Evolutionary conservation across 2,329 filamentous ascomycete species (phyloP), one percentile per base, ranked within the genome.

Genomic region (Sporothrix pseudoabietina): DNA sequence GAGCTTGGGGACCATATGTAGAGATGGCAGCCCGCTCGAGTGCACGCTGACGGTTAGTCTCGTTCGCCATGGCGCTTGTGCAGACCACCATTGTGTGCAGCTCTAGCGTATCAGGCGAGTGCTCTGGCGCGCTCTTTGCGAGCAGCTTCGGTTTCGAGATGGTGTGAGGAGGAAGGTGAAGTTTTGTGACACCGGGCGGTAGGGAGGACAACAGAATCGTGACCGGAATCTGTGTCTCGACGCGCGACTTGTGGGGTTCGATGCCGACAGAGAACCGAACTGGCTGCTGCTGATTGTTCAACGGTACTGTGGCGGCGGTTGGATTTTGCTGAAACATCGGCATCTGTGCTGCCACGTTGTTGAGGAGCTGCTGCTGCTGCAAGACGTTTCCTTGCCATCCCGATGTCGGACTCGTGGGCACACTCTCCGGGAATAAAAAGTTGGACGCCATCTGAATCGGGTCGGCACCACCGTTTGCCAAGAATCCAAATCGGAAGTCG

Each of bases 211-310:
- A 82, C 0, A 90, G 92, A 81, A 98, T 87, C 78, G 91, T 91
- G 77, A 98, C 93, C 9, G 92, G 93, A 77, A 98, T 98, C 80
- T 98, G 96, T 0, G 96, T 98, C 83, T 99, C 96, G 22, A 98
- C 96, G 30, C 96, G 90, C 19, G 94, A 97, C 82, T 98, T 98
- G 73, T 89, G 80, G 5, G 91, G 91, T 3, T 89, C 92, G 5
- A 90, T 89, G 75, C 90, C 86, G 59, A 93, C 74, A 55, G 73
- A 75, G 59, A 77, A 76, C 0, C 72, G 73, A 4, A 77, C 49
- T 6, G 72, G 75, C 16, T 74, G 73, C 3, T 47, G 72, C n/a
- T 47, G 71, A n/a, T 30, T 44, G 44, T 52, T 52, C 7, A 66
- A 49, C 1, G 65, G 3, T 4, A 55, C n/a, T 26, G 32, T 8